Base-by-base conservation (phyloP, 1,284 basidiomycete species). In the Heterobasidion irregulare region DNA sequence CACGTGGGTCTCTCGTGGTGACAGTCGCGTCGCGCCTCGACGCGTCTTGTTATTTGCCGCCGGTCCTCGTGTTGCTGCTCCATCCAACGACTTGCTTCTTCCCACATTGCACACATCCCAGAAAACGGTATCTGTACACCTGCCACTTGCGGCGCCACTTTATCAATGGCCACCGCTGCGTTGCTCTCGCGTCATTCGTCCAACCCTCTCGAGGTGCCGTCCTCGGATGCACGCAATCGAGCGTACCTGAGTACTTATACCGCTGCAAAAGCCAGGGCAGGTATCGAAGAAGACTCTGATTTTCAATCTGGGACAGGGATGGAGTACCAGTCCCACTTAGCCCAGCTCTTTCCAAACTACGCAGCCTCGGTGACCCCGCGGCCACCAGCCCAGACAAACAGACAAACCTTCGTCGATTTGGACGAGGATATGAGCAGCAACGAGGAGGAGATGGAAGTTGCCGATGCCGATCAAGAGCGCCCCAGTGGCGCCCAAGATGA, bases 161-260 rank as follows among this genome's bases (percentile, higher is more conserved):
- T 26, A 52, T 48, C 13, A 18, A 69, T 68, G 66, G 65, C 71
- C 44, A 64, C 67, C 4, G 67, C 68, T 44, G 62, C 68, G 56
- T 61, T 78, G 9, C 71, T 89, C 60, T 89, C 88, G 9, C 84
- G 84, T 61, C 88, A 90, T 64, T 85, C 84, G 12, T 89, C 87
- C 47, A 90, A 90, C 63, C 87, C 87, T 2, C 76, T 89, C 50
- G 86, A 90, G 63, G 78, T 81, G 16, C 72, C 76, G 45, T 79
- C 84, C n/a, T 84, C 82, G 18, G 85, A 90, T 63, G 60, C 68
- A 1, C 75, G 74, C 53, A 84, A 84, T 64, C 70, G 64, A 43
- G 63, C 67, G 36, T 83, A 82, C 64, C 70, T 73, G 53, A 66
- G 66, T 47, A 64, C 68, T 50, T 74, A 75, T 64, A 52, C 67